Percentiles rank a stretch among this genome's conserved stretches.
phyloP scores from a whole-genome alignment of 2,329 filamentous ascomycete species.

The Diaporthe sp. region DNA sequence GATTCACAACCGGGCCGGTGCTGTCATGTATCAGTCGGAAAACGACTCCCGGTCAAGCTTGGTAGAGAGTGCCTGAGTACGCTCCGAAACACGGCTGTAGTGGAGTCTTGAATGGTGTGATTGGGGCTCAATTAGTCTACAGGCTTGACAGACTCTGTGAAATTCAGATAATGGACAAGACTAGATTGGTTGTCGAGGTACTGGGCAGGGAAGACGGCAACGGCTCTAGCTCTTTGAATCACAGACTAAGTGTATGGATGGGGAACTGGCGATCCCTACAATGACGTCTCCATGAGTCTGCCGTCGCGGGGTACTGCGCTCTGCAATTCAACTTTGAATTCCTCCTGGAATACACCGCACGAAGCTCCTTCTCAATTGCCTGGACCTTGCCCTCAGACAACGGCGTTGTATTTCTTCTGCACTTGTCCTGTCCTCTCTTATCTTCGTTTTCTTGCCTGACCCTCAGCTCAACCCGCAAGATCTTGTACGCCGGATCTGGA shows the following conservation, averaged over 20 bases:
- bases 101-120: constrained; percentile 10
- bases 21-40: constrained; percentile 34
- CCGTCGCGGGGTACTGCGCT: constrained; percentile 11
- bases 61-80: background rate
- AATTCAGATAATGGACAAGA: constrained; percentile 1
- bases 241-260: background rate
- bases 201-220: background rate
- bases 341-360: background rate
- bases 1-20: constrained; percentile 37
- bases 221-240: background rate
- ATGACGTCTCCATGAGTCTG: constrained; percentile 28
- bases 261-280: constrained; percentile 4
- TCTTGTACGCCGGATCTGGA: background rate
- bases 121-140: constrained; percentile 5
- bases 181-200: background rate
- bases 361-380: background rate
- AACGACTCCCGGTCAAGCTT: constrained; percentile 17
- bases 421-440: too few relatives aligned
- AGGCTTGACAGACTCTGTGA: background rate
- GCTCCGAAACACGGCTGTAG: constrained; percentile 30
- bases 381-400: background rate
- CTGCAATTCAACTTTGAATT: too few relatives aligned
- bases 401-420: too few relatives aligned
- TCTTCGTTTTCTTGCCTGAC: background rate
- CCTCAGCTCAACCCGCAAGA: background rate